These are phyloP conservation scores for Cinchona pubescens DNA, from an alignment of 257 asterid genomes.

Conservation along the genomic window DNA sequence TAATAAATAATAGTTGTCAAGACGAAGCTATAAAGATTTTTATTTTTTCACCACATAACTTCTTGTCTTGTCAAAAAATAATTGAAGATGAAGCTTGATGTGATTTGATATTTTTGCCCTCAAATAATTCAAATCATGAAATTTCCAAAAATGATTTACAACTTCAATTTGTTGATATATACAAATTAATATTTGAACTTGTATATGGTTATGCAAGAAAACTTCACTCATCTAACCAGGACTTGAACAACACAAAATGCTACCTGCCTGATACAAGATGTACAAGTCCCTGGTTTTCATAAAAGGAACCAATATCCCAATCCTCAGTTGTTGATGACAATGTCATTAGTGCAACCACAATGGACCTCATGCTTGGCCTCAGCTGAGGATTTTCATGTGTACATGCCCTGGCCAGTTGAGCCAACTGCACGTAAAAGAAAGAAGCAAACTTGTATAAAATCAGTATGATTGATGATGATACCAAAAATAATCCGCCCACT, in stretches of 20 bases:
- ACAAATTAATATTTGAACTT: background rate
- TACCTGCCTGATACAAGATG: conserved; percentile 72
- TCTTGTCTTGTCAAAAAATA: background rate
- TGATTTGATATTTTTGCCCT: no score
- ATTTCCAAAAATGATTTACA: background rate
- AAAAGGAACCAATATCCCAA: conserved; percentile 79
- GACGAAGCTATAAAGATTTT: no score
- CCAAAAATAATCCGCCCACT: no score
- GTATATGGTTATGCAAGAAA: background rate
- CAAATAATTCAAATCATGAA: background rate
- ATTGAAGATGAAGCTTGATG: background rate
- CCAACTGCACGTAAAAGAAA: conserved; percentile 44
- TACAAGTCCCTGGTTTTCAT: conserved; percentile 64
- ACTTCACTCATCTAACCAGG: background rate
- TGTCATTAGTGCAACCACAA: conserved; percentile 89
- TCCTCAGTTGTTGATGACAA: conserved; percentile 74
- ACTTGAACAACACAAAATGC: background rate
- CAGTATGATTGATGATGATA: no score
- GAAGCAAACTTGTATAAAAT: background rate
- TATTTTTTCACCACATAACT: background rate
- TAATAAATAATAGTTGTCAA: no score
- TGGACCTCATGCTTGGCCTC: conserved; percentile 88
- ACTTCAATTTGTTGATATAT: background rate
- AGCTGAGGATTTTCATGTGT: conserved; percentile 74
- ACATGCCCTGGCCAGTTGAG: conserved; percentile 78